Conservation (phyloP, 2,329 filamentous ascomycete species). For the Ascosphaera pollenicola region DNA sequence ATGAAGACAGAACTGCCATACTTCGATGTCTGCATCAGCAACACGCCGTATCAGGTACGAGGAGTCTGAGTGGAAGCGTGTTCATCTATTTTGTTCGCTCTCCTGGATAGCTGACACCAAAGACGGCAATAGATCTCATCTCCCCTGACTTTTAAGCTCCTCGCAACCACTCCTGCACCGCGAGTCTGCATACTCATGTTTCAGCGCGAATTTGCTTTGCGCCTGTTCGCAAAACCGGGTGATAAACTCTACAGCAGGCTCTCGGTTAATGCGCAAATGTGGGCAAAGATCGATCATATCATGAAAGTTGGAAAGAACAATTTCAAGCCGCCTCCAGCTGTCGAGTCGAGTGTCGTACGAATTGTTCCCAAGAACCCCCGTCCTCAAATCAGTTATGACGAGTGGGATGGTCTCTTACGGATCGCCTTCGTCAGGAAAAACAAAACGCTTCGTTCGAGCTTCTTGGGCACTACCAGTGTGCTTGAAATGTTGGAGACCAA, state of each 20-base stretch:
- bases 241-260: conserved; percentile 82
- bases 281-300: conserved; percentile 46
- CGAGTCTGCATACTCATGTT: conserved; percentile 83
- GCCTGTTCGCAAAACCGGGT: conserved; percentile 68
- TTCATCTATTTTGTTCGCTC: background rate
- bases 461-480: conserved; percentile 59
- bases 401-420: conserved; percentile 78
- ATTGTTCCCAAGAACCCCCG: conserved; percentile 71
- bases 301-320: conserved; percentile 95
- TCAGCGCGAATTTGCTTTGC: conserved; percentile 81
- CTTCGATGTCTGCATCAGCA: conserved; percentile 68
- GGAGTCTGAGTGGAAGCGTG: background rate
- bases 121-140: conserved; percentile 58
- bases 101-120: conserved; percentile 6
- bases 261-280: conserved; percentile 86
- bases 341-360: conserved; percentile 77
- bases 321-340: conserved; percentile 83
- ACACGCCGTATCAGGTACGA: conserved; percentile 45
- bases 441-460: conserved; percentile 64
- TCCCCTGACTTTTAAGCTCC: conserved; percentile 75
- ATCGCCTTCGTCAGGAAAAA: conserved; percentile 78
- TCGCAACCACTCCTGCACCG: conserved; percentile 61
- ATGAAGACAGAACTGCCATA: conserved; percentile 67
- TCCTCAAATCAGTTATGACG: conserved; percentile 77
- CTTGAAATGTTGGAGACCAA: conserved; percentile 68